Percentiles rank a stretch among this genome's conserved stretches.
Evolutionary conservation across 495 filamentous ascomycete species (phyloP).

Genomic region (Tuber melanosporum): DNA sequence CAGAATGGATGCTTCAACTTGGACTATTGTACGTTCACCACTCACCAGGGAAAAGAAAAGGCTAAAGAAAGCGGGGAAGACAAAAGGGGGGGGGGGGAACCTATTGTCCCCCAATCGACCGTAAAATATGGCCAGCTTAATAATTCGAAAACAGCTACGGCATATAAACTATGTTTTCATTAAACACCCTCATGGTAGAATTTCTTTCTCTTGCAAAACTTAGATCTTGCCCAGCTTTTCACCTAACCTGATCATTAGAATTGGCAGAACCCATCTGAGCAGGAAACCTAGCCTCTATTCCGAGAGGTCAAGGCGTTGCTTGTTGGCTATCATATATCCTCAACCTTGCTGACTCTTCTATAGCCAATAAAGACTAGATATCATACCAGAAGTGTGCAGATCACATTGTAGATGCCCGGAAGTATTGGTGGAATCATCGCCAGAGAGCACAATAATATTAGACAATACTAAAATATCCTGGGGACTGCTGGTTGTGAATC

Average conservation of each 20-base stretch:
- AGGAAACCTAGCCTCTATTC: no score
- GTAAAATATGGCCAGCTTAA: background rate
- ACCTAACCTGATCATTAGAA: background rate
- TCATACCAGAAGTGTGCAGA: background rate
- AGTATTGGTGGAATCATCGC: background rate
- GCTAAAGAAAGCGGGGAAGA: background rate
- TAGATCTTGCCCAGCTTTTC: background rate
- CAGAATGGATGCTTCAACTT: background rate
- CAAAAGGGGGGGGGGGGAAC: background rate
- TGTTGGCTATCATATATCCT: background rate
- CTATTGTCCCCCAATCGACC: background rate
- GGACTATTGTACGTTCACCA: background rate
- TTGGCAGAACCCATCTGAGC: no score
- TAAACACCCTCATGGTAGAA: background rate
- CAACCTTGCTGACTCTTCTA: background rate
- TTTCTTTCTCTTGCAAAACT: background rate
- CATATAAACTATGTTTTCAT: background rate
- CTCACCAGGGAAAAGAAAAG: background rate
- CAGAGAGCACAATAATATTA: background rate
- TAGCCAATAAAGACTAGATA: background rate
- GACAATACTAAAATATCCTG: background rate
- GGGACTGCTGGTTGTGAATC: background rate
- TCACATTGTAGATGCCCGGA: background rate
- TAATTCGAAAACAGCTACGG: background rate
- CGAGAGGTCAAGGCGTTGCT: no score